Conservation (phyloP, 805 yeast species). For the Allodekkera sacchari region DNA sequence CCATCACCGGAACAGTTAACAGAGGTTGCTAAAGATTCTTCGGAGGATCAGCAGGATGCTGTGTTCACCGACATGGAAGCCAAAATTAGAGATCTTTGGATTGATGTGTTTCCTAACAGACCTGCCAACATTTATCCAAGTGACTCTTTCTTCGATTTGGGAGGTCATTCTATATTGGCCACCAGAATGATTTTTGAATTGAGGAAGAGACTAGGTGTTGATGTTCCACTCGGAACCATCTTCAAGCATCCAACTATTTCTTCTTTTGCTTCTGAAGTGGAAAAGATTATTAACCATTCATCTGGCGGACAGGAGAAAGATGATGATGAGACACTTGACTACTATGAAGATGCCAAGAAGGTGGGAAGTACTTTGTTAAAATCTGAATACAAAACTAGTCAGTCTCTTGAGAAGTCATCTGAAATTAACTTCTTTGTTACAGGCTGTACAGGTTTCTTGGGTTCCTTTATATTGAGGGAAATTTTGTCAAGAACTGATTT, state of each 20-base stretch:
- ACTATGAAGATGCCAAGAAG: constrained; percentile 67
- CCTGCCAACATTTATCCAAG: constrained; percentile 70
- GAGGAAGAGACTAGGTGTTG: constrained; percentile 68
- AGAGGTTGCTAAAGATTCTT: constrained; percentile 52
- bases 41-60: constrained; percentile 32
- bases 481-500: constrained; percentile 44
- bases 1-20: constrained; percentile 85
- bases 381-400: constrained; percentile 36
- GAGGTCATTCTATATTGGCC: constrained; percentile 96
- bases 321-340: constrained; percentile 32
- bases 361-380: constrained; percentile 33
- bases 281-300: constrained; percentile 27
- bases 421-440: constrained; percentile 63
- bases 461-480: constrained; percentile 79
- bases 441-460: constrained; percentile 95
- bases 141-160: constrained; percentile 93
- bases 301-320: constrained; percentile 14
- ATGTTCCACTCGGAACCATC: constrained; percentile 82
- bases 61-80: constrained; percentile 58
- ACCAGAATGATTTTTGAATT: constrained; percentile 94
- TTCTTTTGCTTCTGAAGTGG: constrained; percentile 68
- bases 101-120: constrained; percentile 70
- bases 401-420: constrained; percentile 12
- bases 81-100: constrained; percentile 76
- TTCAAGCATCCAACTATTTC: constrained; percentile 84